phyloP scores from a whole-genome alignment of 176 grass and related monocot genomes.

The Chrysopogon serrulatus region DNA sequence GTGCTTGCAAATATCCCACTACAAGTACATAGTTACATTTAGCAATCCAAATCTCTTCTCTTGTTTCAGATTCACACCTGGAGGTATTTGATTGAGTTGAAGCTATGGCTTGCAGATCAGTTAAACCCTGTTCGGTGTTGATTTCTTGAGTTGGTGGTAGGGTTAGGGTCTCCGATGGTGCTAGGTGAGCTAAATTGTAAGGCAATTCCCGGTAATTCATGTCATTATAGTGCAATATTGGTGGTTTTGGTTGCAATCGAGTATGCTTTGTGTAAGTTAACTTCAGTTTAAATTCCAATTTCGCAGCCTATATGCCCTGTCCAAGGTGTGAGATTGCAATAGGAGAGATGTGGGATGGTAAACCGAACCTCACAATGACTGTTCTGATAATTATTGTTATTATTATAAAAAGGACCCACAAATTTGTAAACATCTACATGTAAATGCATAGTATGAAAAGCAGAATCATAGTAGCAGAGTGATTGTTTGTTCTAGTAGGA shows the following conservation, averaged over 20 bases:
- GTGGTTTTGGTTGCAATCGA: neutral
- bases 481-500: neutral
- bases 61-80: neutral
- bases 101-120: neutral
- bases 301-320: neutral
- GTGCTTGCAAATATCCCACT: neutral
- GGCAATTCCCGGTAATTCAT: neutral
- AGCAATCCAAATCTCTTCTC: neutral
- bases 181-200: neutral
- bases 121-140: neutral
- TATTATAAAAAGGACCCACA: neutral
- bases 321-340: neutral
- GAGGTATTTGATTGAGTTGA: neutral
- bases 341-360: neutral
- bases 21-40: neutral
- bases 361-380: neutral
- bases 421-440: neutral
- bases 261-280: neutral
- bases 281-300: neutral
- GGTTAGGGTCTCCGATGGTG: neutral
- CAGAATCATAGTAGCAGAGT: slow-evolving; percentile 7
- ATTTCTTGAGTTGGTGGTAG: neutral
- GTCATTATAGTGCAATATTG: neutral
- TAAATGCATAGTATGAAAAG: neutral
- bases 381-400: neutral